A percentile compares a stretch with the other conserved stretches of the same genome.
phyloP scores from a whole-genome alignment of 768 basidiomycete genomes.

The Hygrocybe coccinea region DNA sequence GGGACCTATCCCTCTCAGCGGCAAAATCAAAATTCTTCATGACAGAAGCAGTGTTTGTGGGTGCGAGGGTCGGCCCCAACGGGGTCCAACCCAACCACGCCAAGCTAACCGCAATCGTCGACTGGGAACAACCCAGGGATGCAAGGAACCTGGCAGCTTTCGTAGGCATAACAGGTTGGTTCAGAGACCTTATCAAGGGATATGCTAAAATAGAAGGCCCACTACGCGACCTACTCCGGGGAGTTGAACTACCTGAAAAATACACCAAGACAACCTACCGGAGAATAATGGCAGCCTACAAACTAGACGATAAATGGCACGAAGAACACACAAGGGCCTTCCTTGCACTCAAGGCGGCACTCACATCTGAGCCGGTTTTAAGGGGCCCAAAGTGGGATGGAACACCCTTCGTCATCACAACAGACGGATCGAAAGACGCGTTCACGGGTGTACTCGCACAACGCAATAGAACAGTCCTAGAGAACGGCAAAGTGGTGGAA shows the following conservation, averaged over 20 bases:
- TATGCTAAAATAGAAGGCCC: conserved; percentile 32
- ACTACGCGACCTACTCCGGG: conserved; percentile 25
- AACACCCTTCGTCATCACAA: conserved; percentile 34
- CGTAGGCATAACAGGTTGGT: conserved; percentile 33
- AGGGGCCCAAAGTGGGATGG: conserved; percentile 26
- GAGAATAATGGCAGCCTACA: background rate
- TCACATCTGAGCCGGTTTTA: too few species aligned
- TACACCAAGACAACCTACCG: conserved; percentile 8
- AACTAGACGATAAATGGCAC: too few species aligned
- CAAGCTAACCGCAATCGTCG: conserved; percentile 37
- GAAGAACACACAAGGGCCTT: too few species aligned
- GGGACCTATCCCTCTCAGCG: too few species aligned
- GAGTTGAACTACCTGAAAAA: conserved; percentile 15
- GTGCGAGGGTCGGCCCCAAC: conserved; percentile 23
- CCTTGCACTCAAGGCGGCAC: too few species aligned
- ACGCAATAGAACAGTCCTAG: conserved; percentile 12
- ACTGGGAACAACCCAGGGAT: conserved; percentile 28
- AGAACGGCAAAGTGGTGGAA: conserved; percentile 17
- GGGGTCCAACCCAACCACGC: conserved; percentile 33
- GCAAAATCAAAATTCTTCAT: too few species aligned
- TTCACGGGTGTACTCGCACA: conserved; percentile 33
- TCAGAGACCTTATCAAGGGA: conserved; percentile 30
- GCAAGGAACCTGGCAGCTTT: conserved; percentile 29
- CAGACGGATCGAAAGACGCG: conserved; percentile 33
- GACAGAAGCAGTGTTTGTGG: conserved; percentile 34